Evolutionary conservation across 1,284 basidiomycete species (phyloP).

Genomic region (Ceratobasidium sp.): DNA sequence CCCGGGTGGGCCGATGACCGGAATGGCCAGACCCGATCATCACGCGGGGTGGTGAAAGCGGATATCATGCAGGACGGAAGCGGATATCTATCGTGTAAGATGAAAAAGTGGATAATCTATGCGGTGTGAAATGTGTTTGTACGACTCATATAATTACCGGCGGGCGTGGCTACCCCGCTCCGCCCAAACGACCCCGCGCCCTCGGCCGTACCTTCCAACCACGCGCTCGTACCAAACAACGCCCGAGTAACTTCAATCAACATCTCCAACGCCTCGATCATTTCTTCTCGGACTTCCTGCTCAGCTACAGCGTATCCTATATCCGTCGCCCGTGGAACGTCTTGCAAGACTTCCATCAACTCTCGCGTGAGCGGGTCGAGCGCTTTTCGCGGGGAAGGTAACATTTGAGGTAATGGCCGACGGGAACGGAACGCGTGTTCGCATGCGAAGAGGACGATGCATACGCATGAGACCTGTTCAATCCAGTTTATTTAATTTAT

Average conservation of each 20-base stretch:
- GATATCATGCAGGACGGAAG: no score
- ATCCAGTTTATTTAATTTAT: no score
- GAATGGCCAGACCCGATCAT: neutral
- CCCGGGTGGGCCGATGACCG: neutral
- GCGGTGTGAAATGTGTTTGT: no score
- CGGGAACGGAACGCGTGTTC: slow-evolving; percentile 66
- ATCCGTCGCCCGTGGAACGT: slow-evolving; percentile 54
- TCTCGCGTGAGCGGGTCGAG: slow-evolving; percentile 58
- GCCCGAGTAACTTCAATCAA: slow-evolving; percentile 61
- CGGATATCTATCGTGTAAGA: no score
- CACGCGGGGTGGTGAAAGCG: no score
- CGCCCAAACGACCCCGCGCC: slow-evolving; percentile 17
- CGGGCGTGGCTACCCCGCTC: slow-evolving; percentile 16
- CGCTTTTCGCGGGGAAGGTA: slow-evolving; percentile 64
- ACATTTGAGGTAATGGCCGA: slow-evolving; percentile 66
- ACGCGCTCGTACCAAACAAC: slow-evolving; percentile 64
- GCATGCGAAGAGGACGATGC: slow-evolving; percentile 65
- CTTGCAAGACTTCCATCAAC: slow-evolving; percentile 55
- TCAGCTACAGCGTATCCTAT: slow-evolving; percentile 62
- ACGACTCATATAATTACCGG: no score
- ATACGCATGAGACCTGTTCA: slow-evolving; percentile 64
- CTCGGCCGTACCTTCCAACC: slow-evolving; percentile 52
- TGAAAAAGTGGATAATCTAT: no score
- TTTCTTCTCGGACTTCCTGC: slow-evolving; percentile 61
- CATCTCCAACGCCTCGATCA: slow-evolving; percentile 63